Evolutionary conservation across 495 filamentous ascomycete species (phyloP), one percentile per base, ranked within the genome.

Genomic region (Penicillium lagena): DNA sequence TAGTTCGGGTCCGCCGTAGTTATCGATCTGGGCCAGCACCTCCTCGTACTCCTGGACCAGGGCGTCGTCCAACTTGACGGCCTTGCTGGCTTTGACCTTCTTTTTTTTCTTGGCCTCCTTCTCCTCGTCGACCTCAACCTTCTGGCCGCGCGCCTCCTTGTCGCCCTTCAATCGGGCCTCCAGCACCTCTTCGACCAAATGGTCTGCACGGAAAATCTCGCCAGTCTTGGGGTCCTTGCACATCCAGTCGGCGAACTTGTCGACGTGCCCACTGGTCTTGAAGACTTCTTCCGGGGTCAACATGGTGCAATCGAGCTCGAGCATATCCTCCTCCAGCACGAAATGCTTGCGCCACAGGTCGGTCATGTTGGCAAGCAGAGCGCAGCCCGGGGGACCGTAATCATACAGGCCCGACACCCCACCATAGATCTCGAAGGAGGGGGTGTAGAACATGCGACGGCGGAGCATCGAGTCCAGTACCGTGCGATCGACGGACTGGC

Each of bases 191-290:
- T 97, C 89, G 31, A 98, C 88, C 51, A 97, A 75, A 68, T 98
- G 93, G 61, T 98, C 93, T 28, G 93, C 90, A 47, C 93, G 80
- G 64, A 96, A 83, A 46, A 96, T 94, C 71, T 97, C 94, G 57
- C 93, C 93, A 54, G 85, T 93, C 73, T 95, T 93, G 42, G 90
- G 89, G 64, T 98, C 93, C 67, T 96, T 96, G 81, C 89, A 95
- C 90, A 96, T 96, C 88, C 88, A 96, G 64, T 97, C 94, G 53
- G 89, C 86, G 63, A 97, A 98, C 65, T 94, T 94, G 52, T 96
- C 93, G 41, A 97, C 93, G 67, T 98, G 93, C 46, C 94, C 93
- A 59, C 83, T 89, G 17, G 93, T 97, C 79, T 96, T 95, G 37
- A 98, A 75, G 9, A 97, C 87, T 34, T 91, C 87, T 47, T 89